These are phyloP conservation scores for Daedalea quercina DNA, from an alignment of 768 basidiomycete genomes.

Conservation along the genomic window DNA sequence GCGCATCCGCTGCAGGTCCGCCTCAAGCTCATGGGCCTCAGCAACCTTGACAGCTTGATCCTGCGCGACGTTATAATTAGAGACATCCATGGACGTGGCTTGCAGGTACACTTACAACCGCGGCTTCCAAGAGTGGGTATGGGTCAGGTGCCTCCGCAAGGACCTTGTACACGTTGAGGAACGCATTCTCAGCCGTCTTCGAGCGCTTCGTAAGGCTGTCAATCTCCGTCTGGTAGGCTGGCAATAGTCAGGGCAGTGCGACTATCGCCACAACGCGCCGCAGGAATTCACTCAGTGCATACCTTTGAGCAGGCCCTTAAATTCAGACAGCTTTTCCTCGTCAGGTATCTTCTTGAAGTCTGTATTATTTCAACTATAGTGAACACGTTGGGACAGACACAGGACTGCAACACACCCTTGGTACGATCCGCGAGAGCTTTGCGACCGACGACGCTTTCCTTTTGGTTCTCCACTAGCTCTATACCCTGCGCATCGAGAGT, in stretches of 20 bases:
- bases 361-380: conserved; percentile 22
- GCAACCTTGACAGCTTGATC: conserved; percentile 91
- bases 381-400: neutral
- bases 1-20: conserved; percentile 62
- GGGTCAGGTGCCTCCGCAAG: conserved; percentile 97
- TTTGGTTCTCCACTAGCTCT: conserved; percentile 97
- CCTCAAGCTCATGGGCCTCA: conserved; percentile 72
- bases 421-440: conserved; percentile 95
- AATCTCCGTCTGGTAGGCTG: conserved; percentile 95
- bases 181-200: conserved; percentile 90
- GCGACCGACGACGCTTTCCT: conserved; percentile 90
- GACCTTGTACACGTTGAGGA: conserved; percentile 95
- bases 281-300: conserved; percentile 7
- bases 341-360: conserved; percentile 97
- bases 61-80: conserved; percentile 29
- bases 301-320: conserved; percentile 91
- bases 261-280: neutral
- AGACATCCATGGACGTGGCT: neutral
- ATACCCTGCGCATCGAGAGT: conserved; percentile 88
- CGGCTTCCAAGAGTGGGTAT: conserved; percentile 91
- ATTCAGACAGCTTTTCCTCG: conserved; percentile 76
- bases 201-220: conserved; percentile 91
- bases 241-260: neutral
- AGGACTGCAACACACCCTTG: conserved; percentile 54
- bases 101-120: conserved; percentile 53